Conservation (phyloP, 2,329 filamentous ascomycete species). For the Epichloe baconii region DNA sequence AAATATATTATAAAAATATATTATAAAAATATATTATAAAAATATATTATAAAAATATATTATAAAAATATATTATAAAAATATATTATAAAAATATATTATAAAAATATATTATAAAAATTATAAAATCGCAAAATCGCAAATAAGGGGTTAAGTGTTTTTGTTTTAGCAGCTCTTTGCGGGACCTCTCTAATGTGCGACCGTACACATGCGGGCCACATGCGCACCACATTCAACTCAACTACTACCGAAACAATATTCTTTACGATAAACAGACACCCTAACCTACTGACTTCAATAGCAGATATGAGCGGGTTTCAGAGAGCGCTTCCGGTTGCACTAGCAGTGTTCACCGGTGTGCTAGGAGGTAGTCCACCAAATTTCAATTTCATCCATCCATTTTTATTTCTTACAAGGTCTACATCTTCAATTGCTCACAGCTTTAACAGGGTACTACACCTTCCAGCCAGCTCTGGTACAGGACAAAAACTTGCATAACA, state of each 20-base stretch:
- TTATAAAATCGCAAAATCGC: too few species aligned
- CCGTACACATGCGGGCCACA: background rate
- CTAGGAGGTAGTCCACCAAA: slow-evolving; percentile 16
- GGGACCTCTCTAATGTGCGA: too few species aligned
- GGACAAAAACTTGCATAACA: slow-evolving; percentile 7
- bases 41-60: too few species aligned
- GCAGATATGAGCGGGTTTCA: slow-evolving; percentile 20
- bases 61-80: too few species aligned
- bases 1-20: too few species aligned
- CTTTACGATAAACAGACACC: too few species aligned
- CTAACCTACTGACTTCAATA: background rate
- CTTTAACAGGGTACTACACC: slow-evolving; percentile 21
- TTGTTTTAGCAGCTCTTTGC: too few species aligned
- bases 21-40: too few species aligned
- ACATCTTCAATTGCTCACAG: background rate
- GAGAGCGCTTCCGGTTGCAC: slow-evolving; percentile 20
- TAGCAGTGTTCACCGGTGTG: slow-evolving; percentile 25
- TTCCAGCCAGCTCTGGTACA: slow-evolving; percentile 22
- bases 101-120: too few species aligned
- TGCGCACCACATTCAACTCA: background rate
- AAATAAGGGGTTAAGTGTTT: too few species aligned
- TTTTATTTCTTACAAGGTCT: background rate
- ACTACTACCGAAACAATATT: too few species aligned
- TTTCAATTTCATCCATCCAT: background rate
- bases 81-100: too few species aligned